These are phyloP conservation scores for Arbutus unedo DNA, from an alignment of 148 eudicot genomes.

Conservation along the genomic window DNA sequence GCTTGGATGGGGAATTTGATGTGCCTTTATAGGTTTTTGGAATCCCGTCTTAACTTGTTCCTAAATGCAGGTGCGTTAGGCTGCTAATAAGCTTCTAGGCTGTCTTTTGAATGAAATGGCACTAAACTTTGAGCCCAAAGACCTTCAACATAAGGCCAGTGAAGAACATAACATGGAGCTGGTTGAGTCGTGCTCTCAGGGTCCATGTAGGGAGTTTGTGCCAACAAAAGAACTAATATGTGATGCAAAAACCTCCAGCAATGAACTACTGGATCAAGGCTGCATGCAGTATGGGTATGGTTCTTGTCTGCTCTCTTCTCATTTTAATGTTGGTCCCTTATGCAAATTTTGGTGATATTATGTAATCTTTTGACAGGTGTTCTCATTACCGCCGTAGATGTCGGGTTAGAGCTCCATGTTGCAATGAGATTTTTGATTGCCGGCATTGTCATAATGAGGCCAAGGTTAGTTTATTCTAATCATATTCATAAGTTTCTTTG, in stretches of 20 bases:
- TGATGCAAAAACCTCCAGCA: constrained; percentile 12
- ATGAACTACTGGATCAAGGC: constrained; percentile 46
- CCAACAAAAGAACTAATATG: constrained; percentile 18
- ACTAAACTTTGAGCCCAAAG: constrained; percentile 24
- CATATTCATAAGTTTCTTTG: neutral
- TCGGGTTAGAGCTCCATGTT: constrained; percentile 81
- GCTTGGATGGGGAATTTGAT: constrained; percentile 46
- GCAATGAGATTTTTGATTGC: constrained; percentile 83
- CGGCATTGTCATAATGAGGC: constrained; percentile 91
- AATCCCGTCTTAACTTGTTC: constrained; percentile 41
- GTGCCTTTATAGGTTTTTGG: constrained; percentile 39
- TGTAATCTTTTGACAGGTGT: constrained; percentile 48
- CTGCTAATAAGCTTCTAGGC: constrained; percentile 40
- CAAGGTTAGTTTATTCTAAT: constrained; percentile 46
- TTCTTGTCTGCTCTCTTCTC: neutral
- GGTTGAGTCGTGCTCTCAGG: constrained; percentile 13
- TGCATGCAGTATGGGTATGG: constrained; percentile 73
- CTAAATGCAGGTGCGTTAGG: constrained; percentile 66
- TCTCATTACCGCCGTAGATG: constrained; percentile 76
- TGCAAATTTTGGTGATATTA: neutral
- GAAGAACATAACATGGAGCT: constrained; percentile 17
- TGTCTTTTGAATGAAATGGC: constrained; percentile 16
- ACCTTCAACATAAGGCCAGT: constrained; percentile 1
- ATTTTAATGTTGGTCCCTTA: neutral
- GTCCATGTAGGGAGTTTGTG: constrained; percentile 9